A percentile compares a stretch with the other conserved stretches of the same genome.
phyloP scores from a whole-genome alignment of 2,329 filamentous ascomycete species.

The Colletotrichum cereale region DNA sequence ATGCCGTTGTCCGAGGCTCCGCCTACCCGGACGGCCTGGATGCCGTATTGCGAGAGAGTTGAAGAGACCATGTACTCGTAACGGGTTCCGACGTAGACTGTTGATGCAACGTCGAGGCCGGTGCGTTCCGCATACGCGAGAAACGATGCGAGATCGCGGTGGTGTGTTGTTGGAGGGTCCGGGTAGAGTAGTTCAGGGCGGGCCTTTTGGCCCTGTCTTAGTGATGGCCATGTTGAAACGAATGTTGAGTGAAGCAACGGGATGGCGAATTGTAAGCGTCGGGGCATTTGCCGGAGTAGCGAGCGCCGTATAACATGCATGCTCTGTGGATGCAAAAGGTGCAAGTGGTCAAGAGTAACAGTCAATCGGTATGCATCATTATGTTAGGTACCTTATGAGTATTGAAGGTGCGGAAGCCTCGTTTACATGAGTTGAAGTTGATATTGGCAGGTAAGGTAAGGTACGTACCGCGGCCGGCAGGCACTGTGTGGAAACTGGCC shows the following conservation, averaged over 20 bases:
- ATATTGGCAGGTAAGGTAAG: neutral
- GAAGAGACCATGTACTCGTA: constrained; percentile 79
- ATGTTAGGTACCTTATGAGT: neutral
- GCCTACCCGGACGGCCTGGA: constrained; percentile 75
- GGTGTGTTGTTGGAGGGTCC: constrained; percentile 61
- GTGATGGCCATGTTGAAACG: constrained; percentile 18
- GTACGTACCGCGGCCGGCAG: constrained; percentile 16
- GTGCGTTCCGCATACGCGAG: constrained; percentile 71
- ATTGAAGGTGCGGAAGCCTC: neutral
- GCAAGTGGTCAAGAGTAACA: neutral
- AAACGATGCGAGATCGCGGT: constrained; percentile 75
- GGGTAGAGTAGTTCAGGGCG: constrained; percentile 55
- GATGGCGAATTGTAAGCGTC: neutral
- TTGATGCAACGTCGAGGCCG: constrained; percentile 66
- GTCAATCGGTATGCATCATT: neutral
- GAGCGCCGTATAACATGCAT: constrained; percentile 22
- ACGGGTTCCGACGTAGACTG: constrained; percentile 77
- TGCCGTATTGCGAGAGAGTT: constrained; percentile 70
- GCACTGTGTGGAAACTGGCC: neutral
- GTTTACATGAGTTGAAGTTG: constrained; percentile 8
- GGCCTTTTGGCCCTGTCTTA: constrained; percentile 1
- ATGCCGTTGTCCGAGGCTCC: constrained; percentile 77
- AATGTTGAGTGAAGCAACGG: neutral
- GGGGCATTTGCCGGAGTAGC: constrained; percentile 1
- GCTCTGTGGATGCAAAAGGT: neutral